Conservation (phyloP, 1,284 basidiomycete species). For the Vanrija sp. region DNA sequence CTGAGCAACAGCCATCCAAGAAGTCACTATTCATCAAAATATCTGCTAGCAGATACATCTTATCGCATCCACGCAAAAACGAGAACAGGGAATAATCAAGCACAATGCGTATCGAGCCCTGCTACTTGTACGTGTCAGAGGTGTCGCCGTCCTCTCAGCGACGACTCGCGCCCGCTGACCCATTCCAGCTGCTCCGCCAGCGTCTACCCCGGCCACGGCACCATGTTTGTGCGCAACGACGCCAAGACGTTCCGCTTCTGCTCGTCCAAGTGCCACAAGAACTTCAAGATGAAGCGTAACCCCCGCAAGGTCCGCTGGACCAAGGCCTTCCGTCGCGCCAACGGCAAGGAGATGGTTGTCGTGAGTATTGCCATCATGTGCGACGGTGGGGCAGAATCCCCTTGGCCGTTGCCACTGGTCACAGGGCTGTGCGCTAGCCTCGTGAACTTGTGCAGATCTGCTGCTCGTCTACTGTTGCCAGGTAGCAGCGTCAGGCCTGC, state of each 20-base stretch:
- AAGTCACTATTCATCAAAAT: not conserved
- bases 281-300: constrained; percentile 99
- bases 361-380: constrained; percentile 54
- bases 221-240: constrained; percentile 93
- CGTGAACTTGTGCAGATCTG: not conserved
- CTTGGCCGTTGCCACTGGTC: not conserved
- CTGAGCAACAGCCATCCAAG: too few relatives aligned
- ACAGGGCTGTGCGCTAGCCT: not conserved
- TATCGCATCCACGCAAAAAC: not conserved
- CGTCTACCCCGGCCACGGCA: constrained; percentile 93
- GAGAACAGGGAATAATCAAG: constrained; percentile 4
- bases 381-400: not conserved
- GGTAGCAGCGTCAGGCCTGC: not conserved
- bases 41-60: too few relatives aligned
- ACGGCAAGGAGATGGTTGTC: constrained; percentile 99
- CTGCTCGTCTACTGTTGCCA: too few relatives aligned
- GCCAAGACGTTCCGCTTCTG: constrained; percentile 95
- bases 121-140: constrained; percentile 57
- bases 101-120: constrained; percentile 75
- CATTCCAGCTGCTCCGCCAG: constrained; percentile 68
- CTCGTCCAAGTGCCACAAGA: constrained; percentile 97
- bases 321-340: constrained; percentile 97
- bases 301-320: constrained; percentile 99
- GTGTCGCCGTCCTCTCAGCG: too few relatives aligned
- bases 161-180: too few relatives aligned